Percentiles rank a stretch among this genome's conserved stretches.
These are phyloP conservation scores for Warburgia ugandensis DNA, from an alignment of 164 flowering plant genomes.

Conservation along the genomic window DNA sequence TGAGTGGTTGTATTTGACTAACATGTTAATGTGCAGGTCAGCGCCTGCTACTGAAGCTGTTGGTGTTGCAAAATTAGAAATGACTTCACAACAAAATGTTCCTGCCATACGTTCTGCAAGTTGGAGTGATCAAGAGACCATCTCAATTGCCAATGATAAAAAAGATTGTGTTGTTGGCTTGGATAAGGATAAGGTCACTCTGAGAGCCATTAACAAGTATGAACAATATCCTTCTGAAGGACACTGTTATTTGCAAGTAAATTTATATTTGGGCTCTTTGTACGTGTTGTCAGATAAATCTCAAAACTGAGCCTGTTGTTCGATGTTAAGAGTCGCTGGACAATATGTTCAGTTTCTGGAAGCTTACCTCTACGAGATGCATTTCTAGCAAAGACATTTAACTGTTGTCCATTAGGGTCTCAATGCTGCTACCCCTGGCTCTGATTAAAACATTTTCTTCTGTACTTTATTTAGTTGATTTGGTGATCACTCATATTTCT, in stretches of 20 bases:
- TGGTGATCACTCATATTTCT: not conserved
- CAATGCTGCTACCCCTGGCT: no score
- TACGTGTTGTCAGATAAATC: no score
- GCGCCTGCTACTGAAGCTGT: constrained; percentile 47
- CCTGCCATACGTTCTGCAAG: constrained; percentile 41
- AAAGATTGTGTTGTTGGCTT: constrained; percentile 49
- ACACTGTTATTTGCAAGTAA: not conserved
- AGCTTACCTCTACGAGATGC: no score
- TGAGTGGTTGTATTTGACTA: not conserved
- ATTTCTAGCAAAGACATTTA: no score
- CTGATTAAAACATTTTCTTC: no score
- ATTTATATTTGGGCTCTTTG: not conserved
- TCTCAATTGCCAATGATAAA: constrained; percentile 42
- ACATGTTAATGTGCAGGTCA: constrained; percentile 32
- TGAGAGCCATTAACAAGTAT: constrained; percentile 65
- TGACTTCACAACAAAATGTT: constrained; percentile 38
- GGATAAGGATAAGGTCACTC: constrained; percentile 68
- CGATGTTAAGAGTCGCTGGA: no score
- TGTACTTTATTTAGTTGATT: not conserved
- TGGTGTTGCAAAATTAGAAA: constrained; percentile 58
- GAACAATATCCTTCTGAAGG: constrained; percentile 7
- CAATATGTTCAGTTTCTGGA: no score
- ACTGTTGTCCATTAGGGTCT: no score
- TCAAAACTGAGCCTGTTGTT: no score
- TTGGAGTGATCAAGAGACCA: constrained; percentile 53